Evolutionary conservation across 2,329 filamentous ascomycete species (phyloP).

Genomic region (Cytospora paraplurivora): DNA sequence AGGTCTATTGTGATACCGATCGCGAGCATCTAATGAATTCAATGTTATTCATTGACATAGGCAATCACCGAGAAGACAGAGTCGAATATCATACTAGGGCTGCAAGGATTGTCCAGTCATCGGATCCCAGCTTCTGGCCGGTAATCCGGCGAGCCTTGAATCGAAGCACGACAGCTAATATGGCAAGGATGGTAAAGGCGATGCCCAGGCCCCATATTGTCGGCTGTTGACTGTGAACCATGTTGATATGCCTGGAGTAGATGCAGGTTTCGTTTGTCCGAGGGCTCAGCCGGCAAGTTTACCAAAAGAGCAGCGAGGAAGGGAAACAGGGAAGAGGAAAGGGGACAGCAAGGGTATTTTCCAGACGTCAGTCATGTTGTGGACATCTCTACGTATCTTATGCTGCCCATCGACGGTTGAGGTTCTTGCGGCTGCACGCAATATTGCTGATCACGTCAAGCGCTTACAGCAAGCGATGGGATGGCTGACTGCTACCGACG

Average conservation of each 20-base stretch:
- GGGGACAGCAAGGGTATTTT: too few relatives aligned
- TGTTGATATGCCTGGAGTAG: neutral
- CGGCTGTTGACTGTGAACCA: neutral
- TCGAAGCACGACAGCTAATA: neutral
- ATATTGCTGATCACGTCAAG: too few relatives aligned
- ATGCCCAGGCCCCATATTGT: constrained; percentile 4
- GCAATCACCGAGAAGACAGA: neutral
- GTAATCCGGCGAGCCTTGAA: constrained; percentile 1
- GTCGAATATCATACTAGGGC: neutral
- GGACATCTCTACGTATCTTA: too few relatives aligned
- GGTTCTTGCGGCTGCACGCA: too few relatives aligned
- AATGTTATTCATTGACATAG: neutral
- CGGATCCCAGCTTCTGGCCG: neutral
- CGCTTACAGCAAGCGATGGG: too few relatives aligned
- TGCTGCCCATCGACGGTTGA: too few relatives aligned
- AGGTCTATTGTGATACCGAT: neutral
- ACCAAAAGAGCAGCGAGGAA: neutral
- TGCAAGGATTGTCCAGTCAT: constrained; percentile 3
- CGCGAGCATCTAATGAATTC: neutral
- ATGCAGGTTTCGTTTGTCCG: too few relatives aligned
- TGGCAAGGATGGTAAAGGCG: neutral
- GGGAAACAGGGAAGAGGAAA: neutral
- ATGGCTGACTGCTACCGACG: too few relatives aligned
- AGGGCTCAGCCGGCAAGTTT: neutral
- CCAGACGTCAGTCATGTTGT: too few relatives aligned